Conservation (phyloP, 495 filamentous ascomycete genomes). For the Wilcoxina mikolae region DNA sequence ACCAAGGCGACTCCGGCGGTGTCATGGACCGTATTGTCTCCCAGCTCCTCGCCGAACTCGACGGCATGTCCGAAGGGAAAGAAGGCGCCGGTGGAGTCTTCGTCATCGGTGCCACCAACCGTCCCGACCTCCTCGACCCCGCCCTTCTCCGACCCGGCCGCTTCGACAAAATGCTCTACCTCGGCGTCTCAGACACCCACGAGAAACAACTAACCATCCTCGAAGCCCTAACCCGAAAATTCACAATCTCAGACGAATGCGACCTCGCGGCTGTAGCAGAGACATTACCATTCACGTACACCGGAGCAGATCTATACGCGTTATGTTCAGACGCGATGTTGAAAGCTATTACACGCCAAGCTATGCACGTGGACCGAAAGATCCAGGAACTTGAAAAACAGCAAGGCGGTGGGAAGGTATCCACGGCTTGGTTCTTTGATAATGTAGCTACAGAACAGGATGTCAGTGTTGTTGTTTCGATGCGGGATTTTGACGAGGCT, state of each 20-base stretch:
- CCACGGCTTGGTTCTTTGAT: conserved; percentile 88
- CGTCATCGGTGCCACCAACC: conserved; percentile 92
- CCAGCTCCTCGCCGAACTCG: conserved; percentile 85
- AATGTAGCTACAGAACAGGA: conserved; percentile 72
- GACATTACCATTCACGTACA: conserved; percentile 83
- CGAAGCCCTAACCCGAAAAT: conserved; percentile 90
- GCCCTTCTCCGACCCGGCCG: conserved; percentile 80
- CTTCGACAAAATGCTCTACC: conserved; percentile 98
- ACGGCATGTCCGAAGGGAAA: conserved; percentile 90
- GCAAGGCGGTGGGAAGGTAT: conserved; percentile 39
- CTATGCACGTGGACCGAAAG: conserved; percentile 68
- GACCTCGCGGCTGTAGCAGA: conserved; percentile 62
- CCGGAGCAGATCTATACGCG: conserved; percentile 91
- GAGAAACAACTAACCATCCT: conserved; percentile 90
- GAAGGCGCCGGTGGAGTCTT: conserved; percentile 78
- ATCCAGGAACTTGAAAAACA: conserved; percentile 44
- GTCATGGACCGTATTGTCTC: conserved; percentile 98
- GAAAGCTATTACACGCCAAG: conserved; percentile 89
- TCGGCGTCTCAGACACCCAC: conserved; percentile 91
- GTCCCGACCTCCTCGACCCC: conserved; percentile 84
- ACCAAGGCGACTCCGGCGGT: conserved; percentile 93
- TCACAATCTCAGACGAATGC: conserved; percentile 60
- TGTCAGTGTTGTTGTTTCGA: conserved; percentile 68
- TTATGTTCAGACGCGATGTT: conserved; percentile 97
- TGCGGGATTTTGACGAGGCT: conserved; percentile 71